Percentiles rank a stretch among this genome's conserved stretches.
Conservation (phyloP, 768 basidiomycete species). For the Boletus subparvulus region DNA sequence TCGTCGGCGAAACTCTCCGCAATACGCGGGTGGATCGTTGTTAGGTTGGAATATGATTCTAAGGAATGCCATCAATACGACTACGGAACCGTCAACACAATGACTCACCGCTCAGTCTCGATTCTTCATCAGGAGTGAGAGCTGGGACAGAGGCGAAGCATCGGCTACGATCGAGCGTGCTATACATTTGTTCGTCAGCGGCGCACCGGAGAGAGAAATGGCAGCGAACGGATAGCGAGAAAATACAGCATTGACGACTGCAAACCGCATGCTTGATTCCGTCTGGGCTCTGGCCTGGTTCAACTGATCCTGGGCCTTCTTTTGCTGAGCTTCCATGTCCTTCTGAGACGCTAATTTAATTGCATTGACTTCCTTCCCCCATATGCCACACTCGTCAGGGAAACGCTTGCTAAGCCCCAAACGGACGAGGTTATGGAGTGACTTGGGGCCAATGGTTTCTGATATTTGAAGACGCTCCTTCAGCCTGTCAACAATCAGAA, state of each 20-base stretch:
- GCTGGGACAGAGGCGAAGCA: constrained; percentile 13
- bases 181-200: constrained; percentile 1
- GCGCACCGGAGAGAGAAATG: not conserved
- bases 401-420: constrained; percentile 35
- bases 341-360: not conserved
- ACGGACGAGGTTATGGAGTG: constrained; percentile 29
- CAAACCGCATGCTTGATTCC: constrained; percentile 22
- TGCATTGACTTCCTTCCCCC: constrained; percentile 18
- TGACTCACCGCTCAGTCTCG: constrained; percentile 11
- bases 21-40: constrained; percentile 16
- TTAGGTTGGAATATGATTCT: constrained; percentile 21
- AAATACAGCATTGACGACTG: constrained; percentile 29
- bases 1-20: constrained; percentile 21
- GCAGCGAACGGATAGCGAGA: constrained; percentile 22
- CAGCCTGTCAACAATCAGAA: constrained; percentile 16
- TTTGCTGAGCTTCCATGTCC: constrained; percentile 4
- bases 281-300: constrained; percentile 10
- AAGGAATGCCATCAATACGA: not conserved
- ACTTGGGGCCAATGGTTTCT: constrained; percentile 21
- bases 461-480: constrained; percentile 29
- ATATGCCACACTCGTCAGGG: constrained; percentile 22
- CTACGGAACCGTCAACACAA: not conserved
- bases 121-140: constrained; percentile 17
- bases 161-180: constrained; percentile 19
- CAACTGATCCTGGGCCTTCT: constrained; percentile 13